Percentiles rank a stretch among this genome's conserved stretches.
Evolutionary conservation across 1,284 basidiomycete species (phyloP).

Genomic region (Cutaneotrichosporon sp.): DNA sequence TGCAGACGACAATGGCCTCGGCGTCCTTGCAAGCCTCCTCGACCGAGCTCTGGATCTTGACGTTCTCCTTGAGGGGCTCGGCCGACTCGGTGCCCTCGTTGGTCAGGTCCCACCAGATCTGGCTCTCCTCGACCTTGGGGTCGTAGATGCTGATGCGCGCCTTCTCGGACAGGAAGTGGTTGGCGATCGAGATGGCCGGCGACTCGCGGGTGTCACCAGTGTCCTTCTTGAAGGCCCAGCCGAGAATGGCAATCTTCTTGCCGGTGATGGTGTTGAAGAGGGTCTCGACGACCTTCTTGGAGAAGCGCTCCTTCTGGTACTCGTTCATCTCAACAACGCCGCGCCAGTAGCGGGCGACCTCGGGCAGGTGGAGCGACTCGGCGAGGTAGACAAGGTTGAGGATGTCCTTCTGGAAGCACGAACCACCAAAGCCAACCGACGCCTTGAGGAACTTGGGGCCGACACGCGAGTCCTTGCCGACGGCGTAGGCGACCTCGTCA

Average conservation of each 20-base stretch:
- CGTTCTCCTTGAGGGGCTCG: slow-evolving; percentile 66
- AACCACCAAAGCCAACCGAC: slow-evolving; percentile 81
- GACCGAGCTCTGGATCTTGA: slow-evolving; percentile 69
- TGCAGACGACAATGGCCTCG: slow-evolving; percentile 83
- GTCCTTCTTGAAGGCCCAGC: slow-evolving; percentile 87
- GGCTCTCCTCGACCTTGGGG: slow-evolving; percentile 62
- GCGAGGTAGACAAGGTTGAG: slow-evolving; percentile 96
- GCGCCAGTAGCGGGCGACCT: slow-evolving; percentile 97
- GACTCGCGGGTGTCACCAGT: slow-evolving; percentile 97
- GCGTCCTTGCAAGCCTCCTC: slow-evolving; percentile 81
- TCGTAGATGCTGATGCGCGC: slow-evolving; percentile 87
- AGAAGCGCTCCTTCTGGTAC: slow-evolving; percentile 86
- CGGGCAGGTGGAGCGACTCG: slow-evolving; percentile 87
- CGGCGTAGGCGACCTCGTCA: slow-evolving; percentile 92
- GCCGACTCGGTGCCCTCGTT: slow-evolving; percentile 48
- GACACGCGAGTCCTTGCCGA: slow-evolving; percentile 87
- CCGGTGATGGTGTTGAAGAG: slow-evolving; percentile 82
- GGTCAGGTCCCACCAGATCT: slow-evolving; percentile 55
- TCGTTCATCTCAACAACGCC: slow-evolving; percentile 95
- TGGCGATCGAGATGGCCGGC: slow-evolving; percentile 89
- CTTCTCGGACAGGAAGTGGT: slow-evolving; percentile 85
- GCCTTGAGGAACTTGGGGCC: slow-evolving; percentile 91
- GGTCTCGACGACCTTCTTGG: slow-evolving; percentile 84
- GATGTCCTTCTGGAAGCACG: slow-evolving; percentile 99
- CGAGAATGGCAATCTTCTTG: slow-evolving; percentile 92